phyloP scores from a whole-genome alignment of 805 yeast species.

The Blastobotrys attinorum region DNA sequence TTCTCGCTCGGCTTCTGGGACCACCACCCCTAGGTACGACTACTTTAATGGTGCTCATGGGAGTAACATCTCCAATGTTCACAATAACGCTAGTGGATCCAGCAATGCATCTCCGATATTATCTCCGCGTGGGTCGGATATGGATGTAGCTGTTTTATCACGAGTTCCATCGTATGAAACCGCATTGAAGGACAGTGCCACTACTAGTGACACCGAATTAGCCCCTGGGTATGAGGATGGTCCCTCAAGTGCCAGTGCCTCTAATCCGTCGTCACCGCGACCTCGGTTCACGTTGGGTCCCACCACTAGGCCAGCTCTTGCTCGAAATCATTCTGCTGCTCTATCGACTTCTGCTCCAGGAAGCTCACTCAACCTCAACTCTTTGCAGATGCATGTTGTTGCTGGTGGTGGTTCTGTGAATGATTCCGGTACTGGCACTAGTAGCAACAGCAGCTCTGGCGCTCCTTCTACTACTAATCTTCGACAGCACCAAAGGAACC shows the following conservation, averaged over 20 bases:
- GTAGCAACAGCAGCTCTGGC: too few species aligned
- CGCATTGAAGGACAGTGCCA: constrained; percentile 49
- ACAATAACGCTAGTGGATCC: constrained; percentile 6
- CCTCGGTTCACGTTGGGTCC: too few species aligned
- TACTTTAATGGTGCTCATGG: not conserved
- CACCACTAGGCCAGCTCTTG: too few species aligned
- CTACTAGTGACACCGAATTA: constrained; percentile 40
- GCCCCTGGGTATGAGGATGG: constrained; percentile 72
- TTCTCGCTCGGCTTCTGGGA: too few species aligned
- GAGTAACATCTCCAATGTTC: constrained; percentile 10
- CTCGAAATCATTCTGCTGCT: too few species aligned
- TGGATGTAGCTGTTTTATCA: constrained; percentile 40
- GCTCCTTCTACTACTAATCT: not conserved
- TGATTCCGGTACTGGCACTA: not conserved
- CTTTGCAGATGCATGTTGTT: not conserved
- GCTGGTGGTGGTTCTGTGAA: not conserved
- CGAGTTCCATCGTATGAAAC: constrained; percentile 80
- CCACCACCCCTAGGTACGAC: not conserved
- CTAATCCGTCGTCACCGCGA: too few species aligned
- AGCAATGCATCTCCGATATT: constrained; percentile 18
- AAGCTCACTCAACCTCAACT: not conserved
- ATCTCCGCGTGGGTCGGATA: constrained; percentile 9
- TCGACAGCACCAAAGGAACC: constrained; percentile 1
- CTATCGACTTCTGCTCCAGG: constrained; percentile 2
- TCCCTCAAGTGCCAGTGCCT: too few species aligned